Conservation (phyloP, 257 asterid genomes). For the Solanum bulbocastanum region DNA sequence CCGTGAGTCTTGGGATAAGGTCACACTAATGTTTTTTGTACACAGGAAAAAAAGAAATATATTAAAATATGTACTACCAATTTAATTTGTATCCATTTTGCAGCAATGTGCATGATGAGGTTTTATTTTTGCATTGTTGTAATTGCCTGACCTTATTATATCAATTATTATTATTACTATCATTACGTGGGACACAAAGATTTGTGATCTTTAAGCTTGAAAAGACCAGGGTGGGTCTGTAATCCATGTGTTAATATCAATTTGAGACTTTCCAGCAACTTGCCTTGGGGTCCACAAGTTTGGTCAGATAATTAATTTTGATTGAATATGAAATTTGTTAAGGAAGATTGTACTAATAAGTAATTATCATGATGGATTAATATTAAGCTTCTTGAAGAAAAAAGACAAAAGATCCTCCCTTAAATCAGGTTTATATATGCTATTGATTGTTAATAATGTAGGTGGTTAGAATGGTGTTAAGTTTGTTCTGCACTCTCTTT, state of each 20-base stretch:
- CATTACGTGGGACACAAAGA: conserved; percentile 9
- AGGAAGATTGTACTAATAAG: conserved; percentile 10
- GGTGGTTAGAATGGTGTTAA: neutral
- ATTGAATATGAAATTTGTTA: neutral
- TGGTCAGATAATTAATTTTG: conserved; percentile 6
- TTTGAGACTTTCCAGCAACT: neutral
- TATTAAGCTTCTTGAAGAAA: neutral
- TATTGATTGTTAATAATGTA: neutral
- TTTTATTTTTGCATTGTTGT: neutral
- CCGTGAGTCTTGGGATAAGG: neutral
- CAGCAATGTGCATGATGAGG: neutral
- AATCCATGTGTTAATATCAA: conserved; percentile 12
- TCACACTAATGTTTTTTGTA: neutral
- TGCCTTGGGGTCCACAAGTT: conserved; percentile 33
- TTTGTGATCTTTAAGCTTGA: conserved; percentile 10
- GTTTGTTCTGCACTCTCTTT: conserved; percentile 16
- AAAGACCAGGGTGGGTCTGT: conserved; percentile 7
- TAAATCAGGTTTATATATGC: neutral
- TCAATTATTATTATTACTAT: neutral
- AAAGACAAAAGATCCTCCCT: neutral
- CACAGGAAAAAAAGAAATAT: neutral
- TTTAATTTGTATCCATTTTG: neutral
- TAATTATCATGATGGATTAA: neutral
- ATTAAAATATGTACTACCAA: neutral
- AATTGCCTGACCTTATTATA: neutral